A percentile compares a stretch with the other conserved stretches of the same genome.
Conservation (phyloP, 2,329 filamentous ascomycete species). For the Pochonia chlamydosporia region DNA sequence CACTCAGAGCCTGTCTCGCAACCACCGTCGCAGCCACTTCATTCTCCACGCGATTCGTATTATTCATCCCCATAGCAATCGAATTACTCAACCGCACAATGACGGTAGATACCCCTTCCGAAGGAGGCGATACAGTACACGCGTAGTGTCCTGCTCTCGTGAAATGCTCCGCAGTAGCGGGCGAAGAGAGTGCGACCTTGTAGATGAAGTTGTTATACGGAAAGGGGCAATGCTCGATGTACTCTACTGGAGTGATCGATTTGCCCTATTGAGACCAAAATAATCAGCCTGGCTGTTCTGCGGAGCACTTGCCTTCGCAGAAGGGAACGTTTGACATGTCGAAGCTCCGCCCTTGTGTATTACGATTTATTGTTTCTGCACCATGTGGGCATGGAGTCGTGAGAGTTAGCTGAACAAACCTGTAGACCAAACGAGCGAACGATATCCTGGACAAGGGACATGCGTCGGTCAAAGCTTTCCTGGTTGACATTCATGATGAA, state of each 20-base stretch:
- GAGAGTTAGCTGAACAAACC: neutral
- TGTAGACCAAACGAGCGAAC: neutral
- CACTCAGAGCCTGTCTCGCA: conserved; percentile 13
- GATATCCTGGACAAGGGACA: neutral
- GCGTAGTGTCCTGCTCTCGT: neutral
- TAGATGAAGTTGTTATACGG: conserved; percentile 16
- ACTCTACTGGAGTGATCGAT: neutral
- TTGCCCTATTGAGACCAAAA: neutral
- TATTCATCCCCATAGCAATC: conserved; percentile 6
- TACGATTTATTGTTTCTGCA: neutral
- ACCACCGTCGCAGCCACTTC: conserved; percentile 19
- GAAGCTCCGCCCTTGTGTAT: no score
- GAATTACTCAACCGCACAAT: conserved; percentile 13
- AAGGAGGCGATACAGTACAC: neutral
- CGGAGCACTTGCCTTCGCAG: no score
- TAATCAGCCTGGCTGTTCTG: no score
- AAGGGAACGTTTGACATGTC: no score
- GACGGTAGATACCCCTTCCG: conserved; percentile 1
- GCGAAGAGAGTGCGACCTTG: conserved; percentile 8
- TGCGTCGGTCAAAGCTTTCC: neutral
- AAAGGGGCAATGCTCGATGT: conserved; percentile 1
- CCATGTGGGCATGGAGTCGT: neutral
- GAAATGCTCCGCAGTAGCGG: conserved; percentile 4
- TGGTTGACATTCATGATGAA: neutral
- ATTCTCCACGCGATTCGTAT: conserved; percentile 19